These are phyloP conservation scores for Roridomyces roridus DNA, from an alignment of 768 basidiomycete genomes.

Conservation along the genomic window DNA sequence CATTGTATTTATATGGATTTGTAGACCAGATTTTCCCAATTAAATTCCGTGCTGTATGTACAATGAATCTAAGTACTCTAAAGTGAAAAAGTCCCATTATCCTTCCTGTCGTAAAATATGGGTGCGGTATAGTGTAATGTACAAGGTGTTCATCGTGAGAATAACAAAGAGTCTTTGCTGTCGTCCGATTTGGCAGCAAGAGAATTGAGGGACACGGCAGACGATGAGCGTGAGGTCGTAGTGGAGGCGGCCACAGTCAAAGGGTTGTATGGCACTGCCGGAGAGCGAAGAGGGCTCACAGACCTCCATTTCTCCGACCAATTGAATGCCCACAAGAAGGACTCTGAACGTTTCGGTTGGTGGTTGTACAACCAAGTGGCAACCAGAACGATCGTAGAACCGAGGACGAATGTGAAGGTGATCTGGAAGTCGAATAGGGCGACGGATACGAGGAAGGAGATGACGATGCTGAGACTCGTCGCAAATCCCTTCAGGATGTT, in stretches of 20 bases:
- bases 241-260: constrained; percentile 13
- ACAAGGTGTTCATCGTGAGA: too few species aligned
- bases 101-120: too few species aligned
- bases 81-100: too few species aligned
- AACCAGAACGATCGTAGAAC: constrained; percentile 81
- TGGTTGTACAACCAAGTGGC: constrained; percentile 95
- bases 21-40: neutral
- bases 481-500: constrained; percentile 96
- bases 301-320: constrained; percentile 30
- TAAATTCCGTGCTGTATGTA: neutral
- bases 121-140: too few species aligned
- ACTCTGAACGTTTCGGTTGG: constrained; percentile 43
- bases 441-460: constrained; percentile 93
- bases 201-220: constrained; percentile 23
- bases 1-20: constrained; percentile 4
- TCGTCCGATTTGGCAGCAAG: constrained; percentile 13
- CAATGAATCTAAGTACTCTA: too few species aligned
- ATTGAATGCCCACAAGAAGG: constrained; percentile 23
- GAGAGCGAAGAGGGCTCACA: constrained; percentile 14
- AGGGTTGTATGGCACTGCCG: constrained; percentile 14
- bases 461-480: constrained; percentile 91
- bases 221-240: constrained; percentile 27
- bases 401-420: constrained; percentile 85
- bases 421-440: constrained; percentile 90
- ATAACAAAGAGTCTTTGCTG: constrained; percentile 26